These are phyloP conservation scores for Lichina pygmaea DNA, from an alignment of 495 filamentous ascomycete genomes.

Conservation along the genomic window DNA sequence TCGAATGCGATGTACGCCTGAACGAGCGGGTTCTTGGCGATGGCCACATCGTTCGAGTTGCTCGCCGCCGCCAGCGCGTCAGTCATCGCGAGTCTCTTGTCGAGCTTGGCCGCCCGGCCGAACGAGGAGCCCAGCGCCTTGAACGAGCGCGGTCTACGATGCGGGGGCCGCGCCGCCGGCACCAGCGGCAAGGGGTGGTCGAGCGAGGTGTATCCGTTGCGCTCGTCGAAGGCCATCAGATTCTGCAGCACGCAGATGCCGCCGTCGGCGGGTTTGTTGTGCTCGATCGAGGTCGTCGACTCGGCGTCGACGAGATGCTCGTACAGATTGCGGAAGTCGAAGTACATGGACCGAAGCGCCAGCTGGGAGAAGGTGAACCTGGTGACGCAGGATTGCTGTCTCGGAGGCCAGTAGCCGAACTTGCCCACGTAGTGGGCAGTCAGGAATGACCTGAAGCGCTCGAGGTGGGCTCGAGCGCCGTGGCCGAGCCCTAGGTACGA, in stretches of 20 bases:
- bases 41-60: conserved; percentile 10
- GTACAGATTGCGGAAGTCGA: conserved; percentile 34
- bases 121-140: not conserved
- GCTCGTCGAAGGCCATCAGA: conserved; percentile 27
- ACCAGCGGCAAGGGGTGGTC: conserved; percentile 30
- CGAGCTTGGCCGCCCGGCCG: conserved; percentile 5
- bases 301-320: conserved; percentile 29
- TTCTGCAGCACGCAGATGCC: conserved; percentile 34
- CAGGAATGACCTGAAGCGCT: conserved; percentile 34
- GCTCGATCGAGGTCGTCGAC: conserved; percentile 13
- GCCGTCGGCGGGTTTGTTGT: conserved; percentile 15
- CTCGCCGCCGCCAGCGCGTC: conserved; percentile 14
- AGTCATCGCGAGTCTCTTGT: conserved; percentile 8
- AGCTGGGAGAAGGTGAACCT: conserved; percentile 20
- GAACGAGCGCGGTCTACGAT: not conserved
- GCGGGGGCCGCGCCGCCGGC: conserved; percentile 13
- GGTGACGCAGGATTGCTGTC: conserved; percentile 8
- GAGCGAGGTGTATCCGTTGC: conserved; percentile 24
- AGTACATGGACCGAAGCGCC: conserved; percentile 25
- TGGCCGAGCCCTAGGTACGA: conserved; percentile 24
- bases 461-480: conserved; percentile 26
- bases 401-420: conserved; percentile 38
- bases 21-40: conserved; percentile 12
- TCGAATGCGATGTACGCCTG: conserved; percentile 20
- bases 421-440: conserved; percentile 28